Evolutionary conservation across 2,329 filamentous ascomycete species (phyloP).

Genomic region (Fusarium transvaalense): DNA sequence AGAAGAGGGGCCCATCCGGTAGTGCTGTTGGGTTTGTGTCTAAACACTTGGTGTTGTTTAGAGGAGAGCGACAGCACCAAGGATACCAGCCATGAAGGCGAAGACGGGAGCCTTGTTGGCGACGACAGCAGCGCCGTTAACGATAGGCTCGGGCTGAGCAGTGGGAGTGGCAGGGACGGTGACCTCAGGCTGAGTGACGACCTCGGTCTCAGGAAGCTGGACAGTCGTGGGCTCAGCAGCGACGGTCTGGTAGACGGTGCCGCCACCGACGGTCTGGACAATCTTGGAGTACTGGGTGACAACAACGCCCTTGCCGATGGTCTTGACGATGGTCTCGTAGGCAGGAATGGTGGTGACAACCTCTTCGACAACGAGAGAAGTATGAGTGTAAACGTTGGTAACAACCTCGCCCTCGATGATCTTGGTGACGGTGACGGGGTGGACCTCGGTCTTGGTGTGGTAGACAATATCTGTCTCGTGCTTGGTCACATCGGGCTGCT

Average conservation of each 20-base stretch:
- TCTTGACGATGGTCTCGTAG: constrained; percentile 45
- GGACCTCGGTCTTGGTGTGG: constrained; percentile 58
- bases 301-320: constrained; percentile 38
- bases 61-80: constrained; percentile 56
- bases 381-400: constrained; percentile 46
- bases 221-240: constrained; percentile 50
- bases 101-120: constrained; percentile 52
- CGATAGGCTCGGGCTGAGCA: constrained; percentile 42
- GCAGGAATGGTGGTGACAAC: constrained; percentile 57
- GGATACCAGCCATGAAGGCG: constrained; percentile 55
- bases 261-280: constrained; percentile 45
- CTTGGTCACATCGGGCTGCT: constrained; percentile 55
- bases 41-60: constrained; percentile 36
- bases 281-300: constrained; percentile 48
- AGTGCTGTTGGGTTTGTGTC: constrained; percentile 4
- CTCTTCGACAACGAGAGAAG: constrained; percentile 51
- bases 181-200: constrained; percentile 40
- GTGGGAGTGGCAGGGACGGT: constrained; percentile 41
- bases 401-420: constrained; percentile 46
- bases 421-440: constrained; percentile 57
- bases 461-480: constrained; percentile 52
- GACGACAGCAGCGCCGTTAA: constrained; percentile 50
- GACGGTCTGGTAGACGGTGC: constrained; percentile 47
- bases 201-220: constrained; percentile 44
- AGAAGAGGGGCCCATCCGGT: constrained; percentile 22